Base-by-base conservation (phyloP, 2,329 filamentous ascomycete species). In the Rachicladosporium sp. region DNA sequence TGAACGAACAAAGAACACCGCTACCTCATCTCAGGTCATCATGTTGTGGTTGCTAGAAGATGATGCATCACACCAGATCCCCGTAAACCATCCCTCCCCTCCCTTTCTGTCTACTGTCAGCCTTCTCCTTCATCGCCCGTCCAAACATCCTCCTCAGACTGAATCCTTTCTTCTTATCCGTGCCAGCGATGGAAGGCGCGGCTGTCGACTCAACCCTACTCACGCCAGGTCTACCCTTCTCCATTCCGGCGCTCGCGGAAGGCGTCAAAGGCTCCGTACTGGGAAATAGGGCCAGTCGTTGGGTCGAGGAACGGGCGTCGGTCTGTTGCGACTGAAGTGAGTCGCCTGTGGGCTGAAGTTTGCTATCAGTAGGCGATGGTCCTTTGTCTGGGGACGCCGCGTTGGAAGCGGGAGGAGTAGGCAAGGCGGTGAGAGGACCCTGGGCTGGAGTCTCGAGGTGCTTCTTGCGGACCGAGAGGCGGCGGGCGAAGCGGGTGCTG, bases 341-440 rank as follows among this genome's bases (percentile, higher is more conserved):
- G 6, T 35, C 37, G 33, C 29, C n/a, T n/a, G 31, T 12, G n/a
- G 31, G 21, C 15, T 33, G 10, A 10, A 29, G 13, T n/a, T 35
- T 35, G 33, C 33, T 35, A 23, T 35, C 33, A 12, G 15, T 35
- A 21, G 33, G 33, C 6, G 33, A 35, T 15, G 33, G 33, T 15
- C 12, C 23, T 35, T 35, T 35, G 9, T 36, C 35, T 23, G 21
- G 35, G n/a, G 70, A 83, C 15, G 76, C 87, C 0, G 63, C 69
- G 30, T 82, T 91, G 61, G 46, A 78, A 29, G 61, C 62, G 38
- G 59, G 56, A 29, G 45, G 46, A 19, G 43, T 61, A 3, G 51
- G 53, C 19, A 39, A 41, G 36, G 39, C 49, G 11, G 36, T 19
- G 11, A 33, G 40, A 12, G 34, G 29, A 23, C 6, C 33, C 9